phyloP scores from a whole-genome alignment of 768 basidiomycete species.

The Serpula lacrymans region DNA sequence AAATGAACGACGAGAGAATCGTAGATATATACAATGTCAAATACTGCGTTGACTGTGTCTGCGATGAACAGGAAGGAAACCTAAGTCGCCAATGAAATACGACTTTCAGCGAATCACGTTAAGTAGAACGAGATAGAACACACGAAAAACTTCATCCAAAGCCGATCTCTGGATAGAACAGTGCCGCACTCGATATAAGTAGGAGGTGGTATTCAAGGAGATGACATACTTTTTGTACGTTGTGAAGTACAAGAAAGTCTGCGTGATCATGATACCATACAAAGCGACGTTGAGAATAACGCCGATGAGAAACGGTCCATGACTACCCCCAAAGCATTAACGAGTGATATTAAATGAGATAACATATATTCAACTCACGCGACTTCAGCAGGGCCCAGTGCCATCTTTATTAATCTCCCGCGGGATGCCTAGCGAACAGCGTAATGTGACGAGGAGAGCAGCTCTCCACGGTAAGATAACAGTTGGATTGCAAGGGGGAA shows the following conservation, averaged over 20 bases:
- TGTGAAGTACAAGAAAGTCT: constrained; percentile 29
- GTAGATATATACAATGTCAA: constrained; percentile 24
- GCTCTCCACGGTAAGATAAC: too few relatives aligned
- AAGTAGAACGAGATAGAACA: constrained; percentile 2
- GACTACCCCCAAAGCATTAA: too few relatives aligned
- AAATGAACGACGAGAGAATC: constrained; percentile 21
- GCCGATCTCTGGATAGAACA: constrained; percentile 10
- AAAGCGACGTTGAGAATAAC: constrained; percentile 32
- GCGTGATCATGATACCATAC: constrained; percentile 32
- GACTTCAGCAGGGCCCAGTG: too few relatives aligned
- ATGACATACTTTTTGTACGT: constrained; percentile 20
- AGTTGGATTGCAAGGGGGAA: too few relatives aligned
- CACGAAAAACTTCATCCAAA: constrained; percentile 23
- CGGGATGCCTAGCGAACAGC: too few relatives aligned
- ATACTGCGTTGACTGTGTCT: constrained; percentile 21
- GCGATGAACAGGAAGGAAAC: constrained; percentile 16
- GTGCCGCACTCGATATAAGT: not conserved
- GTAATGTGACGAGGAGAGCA: too few relatives aligned
- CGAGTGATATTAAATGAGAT: too few relatives aligned
- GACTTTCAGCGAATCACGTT: not conserved
- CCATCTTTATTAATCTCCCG: too few relatives aligned
- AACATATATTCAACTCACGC: too few relatives aligned
- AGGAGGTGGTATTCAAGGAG: not conserved
- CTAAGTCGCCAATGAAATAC: constrained; percentile 6
- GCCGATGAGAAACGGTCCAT: constrained; percentile 35